Conservation (phyloP, 2,329 filamentous ascomycete genomes). For the Apiospora kogelbergensis region DNA sequence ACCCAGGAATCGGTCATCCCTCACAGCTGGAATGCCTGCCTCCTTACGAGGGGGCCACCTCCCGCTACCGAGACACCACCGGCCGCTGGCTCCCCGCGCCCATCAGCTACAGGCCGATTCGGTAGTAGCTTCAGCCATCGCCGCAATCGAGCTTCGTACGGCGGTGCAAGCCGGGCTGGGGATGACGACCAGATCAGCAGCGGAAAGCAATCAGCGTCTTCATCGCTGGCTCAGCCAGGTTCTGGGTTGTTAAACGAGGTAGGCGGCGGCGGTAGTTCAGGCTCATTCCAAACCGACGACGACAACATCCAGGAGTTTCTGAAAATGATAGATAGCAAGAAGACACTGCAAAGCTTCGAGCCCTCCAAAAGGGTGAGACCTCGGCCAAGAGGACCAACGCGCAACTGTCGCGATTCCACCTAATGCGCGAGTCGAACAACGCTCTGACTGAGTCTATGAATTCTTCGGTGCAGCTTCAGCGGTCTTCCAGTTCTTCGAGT, state of each 20-base stretch:
- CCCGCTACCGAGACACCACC: conserved; percentile 60
- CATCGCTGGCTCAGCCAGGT: conserved; percentile 69
- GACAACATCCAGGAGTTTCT: conserved; percentile 94
- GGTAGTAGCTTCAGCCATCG: conserved; percentile 94
- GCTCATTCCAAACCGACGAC: conserved; percentile 74
- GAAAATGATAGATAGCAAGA: conserved; percentile 83
- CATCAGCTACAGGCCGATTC: conserved; percentile 76
- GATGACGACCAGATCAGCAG: conserved; percentile 80
- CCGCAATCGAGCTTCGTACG: conserved; percentile 73
- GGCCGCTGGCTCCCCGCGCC: conserved; percentile 74
- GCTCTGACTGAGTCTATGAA: conserved; percentile 91
- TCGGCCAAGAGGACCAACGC: conserved; percentile 74
- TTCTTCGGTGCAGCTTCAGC: conserved; percentile 81
- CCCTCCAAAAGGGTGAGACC: conserved; percentile 65
- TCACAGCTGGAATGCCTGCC: conserved; percentile 74
- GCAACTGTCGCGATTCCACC: conserved; percentile 80
- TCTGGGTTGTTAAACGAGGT: conserved; percentile 77
- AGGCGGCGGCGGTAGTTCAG: conserved; percentile 64
- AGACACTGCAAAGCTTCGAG: conserved; percentile 81
- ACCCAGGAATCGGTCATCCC: conserved; percentile 67
- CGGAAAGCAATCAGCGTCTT: conserved; percentile 73
- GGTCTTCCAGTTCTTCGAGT: conserved; percentile 74
- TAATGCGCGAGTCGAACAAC: conserved; percentile 86
- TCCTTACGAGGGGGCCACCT: conserved; percentile 67
- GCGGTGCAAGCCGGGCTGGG: conserved; percentile 63